phyloP scores from a whole-genome alignment of 768 basidiomycete species.

The Leccinellum albellum region DNA sequence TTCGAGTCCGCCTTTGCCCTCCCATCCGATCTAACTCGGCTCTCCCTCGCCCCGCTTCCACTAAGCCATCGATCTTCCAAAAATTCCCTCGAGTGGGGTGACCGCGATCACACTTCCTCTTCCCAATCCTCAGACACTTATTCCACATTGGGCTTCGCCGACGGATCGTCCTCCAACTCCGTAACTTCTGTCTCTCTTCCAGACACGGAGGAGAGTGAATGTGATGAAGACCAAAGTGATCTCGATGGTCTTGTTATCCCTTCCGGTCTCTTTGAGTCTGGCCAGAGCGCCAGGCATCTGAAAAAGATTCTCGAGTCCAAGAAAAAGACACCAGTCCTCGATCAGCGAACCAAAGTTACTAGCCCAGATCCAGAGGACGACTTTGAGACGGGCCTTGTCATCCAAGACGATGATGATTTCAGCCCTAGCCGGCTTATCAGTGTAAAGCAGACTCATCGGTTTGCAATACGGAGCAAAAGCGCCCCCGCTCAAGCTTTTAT shows the following conservation, averaged over 20 bases:
- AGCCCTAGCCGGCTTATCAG: conserved; percentile 71
- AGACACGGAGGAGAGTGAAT: conserved; percentile 68
- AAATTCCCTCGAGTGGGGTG: conserved; percentile 81
- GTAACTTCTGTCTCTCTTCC: conserved; percentile 61
- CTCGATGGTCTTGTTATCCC: conserved; percentile 82
- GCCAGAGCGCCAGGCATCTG: conserved; percentile 50
- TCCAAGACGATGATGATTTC: conserved; percentile 79
- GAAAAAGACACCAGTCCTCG: conserved; percentile 54
- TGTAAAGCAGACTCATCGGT: conserved; percentile 41
- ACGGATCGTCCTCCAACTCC: conserved; percentile 70
- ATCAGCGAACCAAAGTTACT: conserved; percentile 49
- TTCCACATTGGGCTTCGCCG: conserved; percentile 73
- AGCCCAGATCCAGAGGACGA: conserved; percentile 75
- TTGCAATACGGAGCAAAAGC: conserved; percentile 54
- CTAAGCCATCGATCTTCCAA: conserved; percentile 78
- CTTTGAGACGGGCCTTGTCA: conserved; percentile 80
- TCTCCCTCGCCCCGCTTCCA: conserved; percentile 77
- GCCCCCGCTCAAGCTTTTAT: conserved; percentile 49
- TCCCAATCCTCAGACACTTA: conserved; percentile 88
- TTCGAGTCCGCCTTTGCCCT: conserved; percentile 81
- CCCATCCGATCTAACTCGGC: conserved; percentile 73
- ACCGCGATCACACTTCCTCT: conserved; percentile 77
- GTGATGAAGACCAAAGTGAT: conserved; percentile 65
- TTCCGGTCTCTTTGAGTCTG: conserved; percentile 68
- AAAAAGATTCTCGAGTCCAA: conserved; percentile 51